Evolutionary conservation across 179 eudicot species (phyloP), one percentile per base, ranked within the genome.

Genomic region (Patellifolia procumbens): DNA sequence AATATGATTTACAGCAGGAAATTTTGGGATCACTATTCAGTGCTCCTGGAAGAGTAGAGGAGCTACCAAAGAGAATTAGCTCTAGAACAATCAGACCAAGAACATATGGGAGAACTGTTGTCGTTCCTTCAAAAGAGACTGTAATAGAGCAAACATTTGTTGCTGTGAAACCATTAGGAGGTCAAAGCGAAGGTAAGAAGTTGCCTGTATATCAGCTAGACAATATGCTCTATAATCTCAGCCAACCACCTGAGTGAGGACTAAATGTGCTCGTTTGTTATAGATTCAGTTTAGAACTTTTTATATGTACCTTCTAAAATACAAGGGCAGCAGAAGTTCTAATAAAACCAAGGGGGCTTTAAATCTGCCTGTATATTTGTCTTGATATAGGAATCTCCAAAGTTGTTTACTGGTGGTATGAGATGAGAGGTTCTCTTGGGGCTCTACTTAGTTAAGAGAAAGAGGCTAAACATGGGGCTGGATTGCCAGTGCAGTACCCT

Each of bases 11-110:
- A 45, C 83, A 88, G 81, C 87, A 75, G 74, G 96, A 91, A 72
- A 63, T 91, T 32, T 59, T 91, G 79, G 86, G 80, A 51, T 68
- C 93, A 28, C 69, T 91, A 65, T 91, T 91, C 83, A 48, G 34
- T 79, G 82, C 70, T 68, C 85, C 89, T 72, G 81, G 68, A 70
- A 86, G 87, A 77, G 74, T 61, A 68, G 88, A 85, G 79, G 85
- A 86, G 31, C 76, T 61, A 37, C 81, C 78, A 32, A 78, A 58
- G 76, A 58, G 66, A 68, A 43, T 73, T 26, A 39, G 72, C 29
- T 28, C 37, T 24, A 62, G 62, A 73, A 43, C 37, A 34, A 73
- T 71, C 73, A 73, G 77, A 65, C 63, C 85, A 3, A 78, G 82
- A 52, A 68, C 76, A 61, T 85, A 73, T 77, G 90, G 90, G 46